Evolutionary conservation across 2,329 filamentous ascomycete species (phyloP).

Genomic region (Phoma sp.): DNA sequence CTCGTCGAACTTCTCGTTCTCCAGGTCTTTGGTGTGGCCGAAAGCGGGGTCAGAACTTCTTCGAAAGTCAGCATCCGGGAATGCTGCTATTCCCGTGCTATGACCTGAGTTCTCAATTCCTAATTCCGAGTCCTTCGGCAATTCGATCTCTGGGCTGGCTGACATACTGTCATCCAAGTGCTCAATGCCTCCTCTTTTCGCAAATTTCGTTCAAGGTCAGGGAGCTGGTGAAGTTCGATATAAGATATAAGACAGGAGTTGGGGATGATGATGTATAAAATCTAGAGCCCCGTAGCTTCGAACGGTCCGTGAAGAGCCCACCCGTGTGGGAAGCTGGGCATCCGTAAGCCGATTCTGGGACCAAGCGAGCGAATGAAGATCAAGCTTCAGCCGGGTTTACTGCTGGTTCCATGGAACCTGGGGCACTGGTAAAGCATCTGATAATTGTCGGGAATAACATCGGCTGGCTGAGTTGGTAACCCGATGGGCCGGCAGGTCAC

Average conservation of each 20-base stretch:
- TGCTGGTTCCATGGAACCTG: constrained; percentile 3
- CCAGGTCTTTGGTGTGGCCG: constrained; percentile 13
- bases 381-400: constrained; percentile 10
- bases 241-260: neutral
- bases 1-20: constrained; percentile 24
- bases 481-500: neutral
- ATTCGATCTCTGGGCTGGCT: constrained; percentile 43
- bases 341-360: neutral
- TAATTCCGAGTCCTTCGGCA: constrained; percentile 32
- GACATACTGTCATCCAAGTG: constrained; percentile 39
- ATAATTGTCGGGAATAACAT: constrained; percentile 17
- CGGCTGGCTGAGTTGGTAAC: neutral
- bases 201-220: neutral
- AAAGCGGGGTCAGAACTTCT: constrained; percentile 21
- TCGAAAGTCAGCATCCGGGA: constrained; percentile 13
- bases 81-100: constrained; percentile 41
- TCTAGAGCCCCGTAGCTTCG: constrained; percentile 11
- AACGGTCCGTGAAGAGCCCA: constrained; percentile 5
- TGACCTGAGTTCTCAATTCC: constrained; percentile 16
- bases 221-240: neutral
- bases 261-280: constrained; percentile 12
- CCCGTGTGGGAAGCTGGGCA: constrained; percentile 5
- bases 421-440: neutral
- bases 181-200: neutral
- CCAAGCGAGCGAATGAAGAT: constrained; percentile 13